phyloP scores from a whole-genome alignment of 2,329 filamentous ascomycete species.

The Talaromyces atroroseus region DNA sequence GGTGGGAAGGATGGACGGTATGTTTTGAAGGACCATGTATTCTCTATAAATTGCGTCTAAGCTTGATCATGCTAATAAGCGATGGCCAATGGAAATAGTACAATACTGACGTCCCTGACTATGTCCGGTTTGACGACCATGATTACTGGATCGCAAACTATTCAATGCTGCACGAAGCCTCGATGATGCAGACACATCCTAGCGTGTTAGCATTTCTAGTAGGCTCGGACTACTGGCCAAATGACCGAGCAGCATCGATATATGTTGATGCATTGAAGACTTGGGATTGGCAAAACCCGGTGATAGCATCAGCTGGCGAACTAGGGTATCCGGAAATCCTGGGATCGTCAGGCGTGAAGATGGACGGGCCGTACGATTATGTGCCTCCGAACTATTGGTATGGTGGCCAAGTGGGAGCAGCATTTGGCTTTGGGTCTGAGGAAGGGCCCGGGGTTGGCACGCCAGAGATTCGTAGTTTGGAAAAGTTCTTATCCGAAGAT shows the following conservation, averaged over 20 bases:
- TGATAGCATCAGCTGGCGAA: slow-evolving; percentile 54
- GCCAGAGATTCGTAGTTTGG: slow-evolving; percentile 51
- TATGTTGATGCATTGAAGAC: slow-evolving; percentile 49
- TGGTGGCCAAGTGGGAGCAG: slow-evolving; percentile 48
- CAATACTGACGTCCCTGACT: slow-evolving; percentile 48
- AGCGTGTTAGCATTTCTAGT: slow-evolving; percentile 55
- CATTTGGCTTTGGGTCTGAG: slow-evolving; percentile 61
- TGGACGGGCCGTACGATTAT: slow-evolving; percentile 64
- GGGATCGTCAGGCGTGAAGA: slow-evolving; percentile 58
- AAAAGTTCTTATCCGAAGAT: slow-evolving; percentile 46
- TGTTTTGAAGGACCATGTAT: background rate
- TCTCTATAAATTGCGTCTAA: background rate
- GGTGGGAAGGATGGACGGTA: slow-evolving; percentile 58
- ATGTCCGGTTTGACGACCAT: slow-evolving; percentile 44
- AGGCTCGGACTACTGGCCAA: slow-evolving; percentile 60
- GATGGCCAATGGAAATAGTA: slow-evolving; percentile 34
- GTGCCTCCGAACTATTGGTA: slow-evolving; percentile 63
- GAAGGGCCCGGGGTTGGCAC: slow-evolving; percentile 59
- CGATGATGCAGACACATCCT: slow-evolving; percentile 56
- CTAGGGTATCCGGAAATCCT: slow-evolving; percentile 49
- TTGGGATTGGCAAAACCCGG: slow-evolving; percentile 52
- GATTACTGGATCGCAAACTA: slow-evolving; percentile 53
- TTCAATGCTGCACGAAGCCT: slow-evolving; percentile 56
- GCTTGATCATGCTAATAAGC: background rate
- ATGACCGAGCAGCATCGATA: slow-evolving; percentile 50